These are phyloP conservation scores for Bisporella sp. DNA, from an alignment of 2,329 filamentous ascomycete genomes.

Conservation along the genomic window DNA sequence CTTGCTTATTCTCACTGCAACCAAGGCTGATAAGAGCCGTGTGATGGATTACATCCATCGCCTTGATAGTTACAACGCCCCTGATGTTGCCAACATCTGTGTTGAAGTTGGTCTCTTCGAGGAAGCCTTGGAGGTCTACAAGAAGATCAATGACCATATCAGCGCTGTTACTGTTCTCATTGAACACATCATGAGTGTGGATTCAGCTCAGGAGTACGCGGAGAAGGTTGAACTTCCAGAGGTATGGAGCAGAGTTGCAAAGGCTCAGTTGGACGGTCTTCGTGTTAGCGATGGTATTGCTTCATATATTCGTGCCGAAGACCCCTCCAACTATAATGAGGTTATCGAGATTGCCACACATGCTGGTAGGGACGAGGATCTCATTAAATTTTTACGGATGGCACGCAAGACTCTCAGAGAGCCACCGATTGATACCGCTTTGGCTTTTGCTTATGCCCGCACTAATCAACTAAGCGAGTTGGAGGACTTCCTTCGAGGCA, in stretches of 20 bases:
- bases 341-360: conserved; percentile 94
- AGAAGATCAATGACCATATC: conserved; percentile 88
- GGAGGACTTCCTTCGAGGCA: conserved; percentile 88
- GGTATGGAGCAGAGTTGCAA: conserved; percentile 97
- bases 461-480: conserved; percentile 88
- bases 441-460: conserved; percentile 90
- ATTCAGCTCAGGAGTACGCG: conserved; percentile 90
- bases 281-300: conserved; percentile 89
- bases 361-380: conserved; percentile 94
- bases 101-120: conserved; percentile 93
- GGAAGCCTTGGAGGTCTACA: conserved; percentile 97
- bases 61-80: conserved; percentile 80
- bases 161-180: conserved; percentile 88
- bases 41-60: conserved; percentile 96
- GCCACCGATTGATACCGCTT: conserved; percentile 83
- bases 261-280: conserved; percentile 93
- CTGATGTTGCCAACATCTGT: conserved; percentile 88
- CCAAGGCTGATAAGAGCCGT: conserved; percentile 90
- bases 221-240: conserved; percentile 90
- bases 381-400: conserved; percentile 96
- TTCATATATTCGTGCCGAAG: conserved; percentile 92
- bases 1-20: conserved; percentile 89
- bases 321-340: conserved; percentile 88
- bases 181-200: conserved; percentile 95
- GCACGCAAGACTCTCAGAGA: conserved; percentile 94